Conservation (phyloP, 768 basidiomycete genomes). For the Sporobolomyces pararoseus region DNA sequence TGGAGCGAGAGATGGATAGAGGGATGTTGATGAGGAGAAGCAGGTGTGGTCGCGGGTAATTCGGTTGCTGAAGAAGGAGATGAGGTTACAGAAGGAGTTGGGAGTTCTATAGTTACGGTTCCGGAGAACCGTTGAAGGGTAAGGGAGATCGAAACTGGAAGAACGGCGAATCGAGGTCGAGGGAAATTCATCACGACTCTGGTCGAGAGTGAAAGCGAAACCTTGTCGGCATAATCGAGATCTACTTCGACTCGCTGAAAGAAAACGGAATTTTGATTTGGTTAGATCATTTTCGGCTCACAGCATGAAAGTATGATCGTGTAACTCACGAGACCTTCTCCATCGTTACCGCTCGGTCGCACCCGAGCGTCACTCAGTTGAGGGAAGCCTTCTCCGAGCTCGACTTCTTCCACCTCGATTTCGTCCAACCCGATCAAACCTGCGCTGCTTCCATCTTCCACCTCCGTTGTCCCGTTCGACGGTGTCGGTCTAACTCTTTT, state of each 20-base stretch:
- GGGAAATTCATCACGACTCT: conserved; percentile 53
- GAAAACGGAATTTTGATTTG: neutral
- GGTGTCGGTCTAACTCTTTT: conserved; percentile 27
- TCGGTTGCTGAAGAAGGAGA: conserved; percentile 28
- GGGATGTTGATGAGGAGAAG: conserved; percentile 50
- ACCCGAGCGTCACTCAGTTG: conserved; percentile 67
- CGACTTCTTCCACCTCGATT: conserved; percentile 44
- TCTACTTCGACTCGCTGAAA: conserved; percentile 74
- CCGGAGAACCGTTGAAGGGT: conserved; percentile 79
- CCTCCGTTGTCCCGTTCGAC: conserved; percentile 8
- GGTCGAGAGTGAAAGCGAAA: conserved; percentile 60
- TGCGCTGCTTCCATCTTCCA: conserved; percentile 9
- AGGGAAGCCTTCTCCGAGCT: conserved; percentile 58
- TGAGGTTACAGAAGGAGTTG: conserved; percentile 46
- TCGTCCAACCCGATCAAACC: conserved; percentile 48
- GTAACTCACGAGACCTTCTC: conserved; percentile 49
- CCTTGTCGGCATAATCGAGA: conserved; percentile 73
- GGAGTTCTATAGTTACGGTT: conserved; percentile 68
- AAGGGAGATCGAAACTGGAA: conserved; percentile 69
- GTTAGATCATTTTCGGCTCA: no score
- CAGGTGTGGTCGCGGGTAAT: neutral
- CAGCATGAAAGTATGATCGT: neutral
- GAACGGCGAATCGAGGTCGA: conserved; percentile 53
- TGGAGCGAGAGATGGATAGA: conserved; percentile 72
- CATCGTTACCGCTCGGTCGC: conserved; percentile 52